Evolutionary conservation across 176 grass and related monocot genomes (phyloP).

Genomic region (Oryza longistaminata): DNA sequence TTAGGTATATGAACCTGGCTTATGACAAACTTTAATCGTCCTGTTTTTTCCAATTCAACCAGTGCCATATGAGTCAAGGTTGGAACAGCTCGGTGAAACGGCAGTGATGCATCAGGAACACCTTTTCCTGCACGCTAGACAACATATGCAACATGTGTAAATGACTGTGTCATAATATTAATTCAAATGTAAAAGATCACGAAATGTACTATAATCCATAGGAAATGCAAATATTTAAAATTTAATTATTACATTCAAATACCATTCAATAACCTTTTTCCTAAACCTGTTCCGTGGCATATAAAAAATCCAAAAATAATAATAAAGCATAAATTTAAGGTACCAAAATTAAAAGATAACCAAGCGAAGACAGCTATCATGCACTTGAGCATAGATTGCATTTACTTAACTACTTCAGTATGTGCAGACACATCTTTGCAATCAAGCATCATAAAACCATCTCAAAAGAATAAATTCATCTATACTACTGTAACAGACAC

Average conservation of each 20-base stretch:
- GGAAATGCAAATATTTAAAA: conserved; percentile 18
- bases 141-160: conserved; percentile 21
- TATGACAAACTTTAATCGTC: conserved; percentile 86
- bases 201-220: conserved; percentile 6
- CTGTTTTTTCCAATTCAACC: conserved; percentile 78
- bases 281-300: too few relatives aligned
- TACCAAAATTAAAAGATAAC: conserved; percentile 4
- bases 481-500: too few relatives aligned
- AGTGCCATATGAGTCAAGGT: conserved; percentile 94
- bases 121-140: conserved; percentile 77
- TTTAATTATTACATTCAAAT: not conserved
- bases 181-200: conserved; percentile 26
- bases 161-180: not conserved
- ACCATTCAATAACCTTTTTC: not conserved
- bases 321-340: not conserved
- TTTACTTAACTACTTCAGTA: not conserved
- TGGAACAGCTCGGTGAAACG: conserved; percentile 86
- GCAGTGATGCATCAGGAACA: conserved; percentile 80
- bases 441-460: conserved; percentile 4
- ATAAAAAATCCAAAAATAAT: not conserved
- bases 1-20: conserved; percentile 71
- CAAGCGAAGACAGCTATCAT: not conserved
- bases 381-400: conserved; percentile 1
- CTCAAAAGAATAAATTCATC: not conserved
- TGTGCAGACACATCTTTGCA: not conserved